Percentiles rank a stretch among this genome's conserved stretches.
Conservation (phyloP, 2,329 filamentous ascomycete genomes). For the Ceratocystis diversiconidia region DNA sequence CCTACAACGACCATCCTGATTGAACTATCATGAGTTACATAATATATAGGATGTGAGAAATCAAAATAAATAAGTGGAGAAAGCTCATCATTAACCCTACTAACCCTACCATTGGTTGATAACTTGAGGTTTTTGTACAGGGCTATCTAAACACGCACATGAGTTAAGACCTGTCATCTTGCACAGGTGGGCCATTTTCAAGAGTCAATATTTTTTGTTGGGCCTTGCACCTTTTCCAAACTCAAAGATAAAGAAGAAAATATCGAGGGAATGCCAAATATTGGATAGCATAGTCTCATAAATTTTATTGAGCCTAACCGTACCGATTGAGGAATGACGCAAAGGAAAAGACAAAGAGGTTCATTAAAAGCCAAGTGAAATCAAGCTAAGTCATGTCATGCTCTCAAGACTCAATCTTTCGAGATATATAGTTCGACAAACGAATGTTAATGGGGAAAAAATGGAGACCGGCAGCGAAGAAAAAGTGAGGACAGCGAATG, state of each 20-base stretch:
- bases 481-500: background rate
- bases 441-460: background rate
- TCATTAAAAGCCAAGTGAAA: background rate
- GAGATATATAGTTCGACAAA: conserved; percentile 10
- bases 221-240: background rate
- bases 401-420: conserved; percentile 10
- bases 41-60: too few relatives aligned
- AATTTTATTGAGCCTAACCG: background rate
- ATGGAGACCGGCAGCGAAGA: background rate
- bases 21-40: too few relatives aligned
- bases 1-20: too few relatives aligned
- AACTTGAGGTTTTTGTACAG: too few relatives aligned
- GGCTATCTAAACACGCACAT: too few relatives aligned
- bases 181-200: too few relatives aligned
- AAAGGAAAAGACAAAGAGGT: background rate
- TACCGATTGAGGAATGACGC: background rate
- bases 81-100: too few relatives aligned
- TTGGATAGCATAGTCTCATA: conserved; percentile 6
- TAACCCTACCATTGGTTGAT: too few relatives aligned
- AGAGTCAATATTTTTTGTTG: too few relatives aligned
- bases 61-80: too few relatives aligned
- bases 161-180: too few relatives aligned
- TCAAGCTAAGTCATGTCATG: conserved; percentile 3
- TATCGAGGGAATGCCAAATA: background rate
- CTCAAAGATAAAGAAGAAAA: background rate